Percentiles rank a stretch among this genome's conserved stretches.
Conservation (phyloP, 768 basidiomycete genomes). For the Coprinellus micaceus region DNA sequence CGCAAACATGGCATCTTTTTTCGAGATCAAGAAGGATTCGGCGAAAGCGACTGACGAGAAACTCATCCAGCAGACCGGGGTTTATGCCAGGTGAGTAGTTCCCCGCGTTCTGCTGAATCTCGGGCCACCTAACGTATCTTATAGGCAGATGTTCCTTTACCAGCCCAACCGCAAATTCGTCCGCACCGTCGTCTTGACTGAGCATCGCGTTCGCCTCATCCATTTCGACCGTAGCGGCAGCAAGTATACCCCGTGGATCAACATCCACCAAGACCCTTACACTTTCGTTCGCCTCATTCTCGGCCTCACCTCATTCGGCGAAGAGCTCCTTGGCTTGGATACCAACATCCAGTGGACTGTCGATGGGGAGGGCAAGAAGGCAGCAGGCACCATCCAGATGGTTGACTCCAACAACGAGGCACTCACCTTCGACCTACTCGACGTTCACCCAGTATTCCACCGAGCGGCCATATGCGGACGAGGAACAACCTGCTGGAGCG, state of each 20-base stretch:
- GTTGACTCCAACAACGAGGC: no score
- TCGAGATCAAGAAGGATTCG: background rate
- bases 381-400: background rate
- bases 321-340: background rate
- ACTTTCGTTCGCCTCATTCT: background rate
- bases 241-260: background rate
- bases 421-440: background rate
- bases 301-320: background rate
- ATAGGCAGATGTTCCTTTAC: background rate
- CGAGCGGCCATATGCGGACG: background rate
- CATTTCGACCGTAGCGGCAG: slow-evolving; percentile 6
- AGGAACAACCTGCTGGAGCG: background rate
- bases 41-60: background rate
- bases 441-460: background rate
- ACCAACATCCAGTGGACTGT: background rate
- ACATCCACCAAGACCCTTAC: slow-evolving; percentile 2
- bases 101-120: no score
- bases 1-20: background rate
- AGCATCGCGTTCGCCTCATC: background rate
- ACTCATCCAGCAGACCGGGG: background rate
- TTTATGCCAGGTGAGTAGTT: background rate
- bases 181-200: background rate
- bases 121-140: background rate
- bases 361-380: background rate
- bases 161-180: slow-evolving; percentile 5